Percentiles rank a stretch among this genome's conserved stretches.
phyloP scores from a whole-genome alignment of 202 grass and related monocot genomes.

The Schoenoplectus tabernaemontani region DNA sequence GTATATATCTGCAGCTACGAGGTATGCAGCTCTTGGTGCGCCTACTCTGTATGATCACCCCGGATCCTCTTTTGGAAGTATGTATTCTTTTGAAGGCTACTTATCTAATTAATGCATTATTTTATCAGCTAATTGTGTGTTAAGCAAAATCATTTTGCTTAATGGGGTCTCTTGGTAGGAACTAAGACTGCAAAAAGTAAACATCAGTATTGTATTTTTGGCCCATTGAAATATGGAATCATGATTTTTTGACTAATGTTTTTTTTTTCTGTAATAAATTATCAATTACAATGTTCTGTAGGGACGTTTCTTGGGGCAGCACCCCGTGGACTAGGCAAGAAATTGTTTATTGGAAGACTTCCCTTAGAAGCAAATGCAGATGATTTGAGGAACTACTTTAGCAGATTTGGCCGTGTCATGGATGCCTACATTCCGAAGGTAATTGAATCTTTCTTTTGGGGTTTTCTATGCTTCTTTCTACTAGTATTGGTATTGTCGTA shows the following conservation, averaged over 20 bases:
- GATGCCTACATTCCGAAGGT: conserved; percentile 93
- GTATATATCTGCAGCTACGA: conserved; percentile 89
- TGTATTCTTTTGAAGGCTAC: background rate
- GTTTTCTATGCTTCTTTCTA: background rate
- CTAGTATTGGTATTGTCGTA: background rate
- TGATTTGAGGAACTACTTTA: conserved; percentile 77
- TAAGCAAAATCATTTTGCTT: too few species aligned
- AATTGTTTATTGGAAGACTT: conserved; percentile 92
- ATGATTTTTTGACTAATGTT: background rate
- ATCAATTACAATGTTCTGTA: conserved; percentile 8
- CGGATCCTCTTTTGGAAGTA: conserved; percentile 74
- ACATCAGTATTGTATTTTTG: background rate
- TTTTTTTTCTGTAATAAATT: background rate
- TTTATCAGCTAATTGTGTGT: too few species aligned
- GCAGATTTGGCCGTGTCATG: conserved; percentile 67
- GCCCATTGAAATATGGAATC: background rate
- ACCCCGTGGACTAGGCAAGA: conserved; percentile 56
- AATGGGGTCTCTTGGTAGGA: background rate
- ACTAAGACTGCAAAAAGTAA: background rate
- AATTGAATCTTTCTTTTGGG: background rate
- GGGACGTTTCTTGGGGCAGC: conserved; percentile 44
- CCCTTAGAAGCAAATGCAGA: conserved; percentile 78
- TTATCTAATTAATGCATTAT: conserved; percentile 1
- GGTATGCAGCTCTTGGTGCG: conserved; percentile 73
- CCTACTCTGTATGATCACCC: conserved; percentile 81